These are phyloP conservation scores for Lophiotrema nucula DNA, from an alignment of 495 filamentous ascomycete species.

Conservation along the genomic window DNA sequence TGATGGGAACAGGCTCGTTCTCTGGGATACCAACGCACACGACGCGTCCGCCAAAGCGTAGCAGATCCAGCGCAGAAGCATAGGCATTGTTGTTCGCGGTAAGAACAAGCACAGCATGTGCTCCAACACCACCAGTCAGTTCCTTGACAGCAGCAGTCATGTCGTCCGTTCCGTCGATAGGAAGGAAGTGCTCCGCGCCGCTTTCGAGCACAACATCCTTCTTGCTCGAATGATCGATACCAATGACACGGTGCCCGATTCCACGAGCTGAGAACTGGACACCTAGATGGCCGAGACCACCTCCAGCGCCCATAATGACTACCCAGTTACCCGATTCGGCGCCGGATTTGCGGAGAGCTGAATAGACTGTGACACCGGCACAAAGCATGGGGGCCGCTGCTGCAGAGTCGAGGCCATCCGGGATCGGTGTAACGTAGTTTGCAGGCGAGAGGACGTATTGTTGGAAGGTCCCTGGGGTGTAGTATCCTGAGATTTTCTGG, in stretches of 20 bases:
- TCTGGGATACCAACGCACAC: slow-evolving; percentile 71
- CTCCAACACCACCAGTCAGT: slow-evolving; percentile 62
- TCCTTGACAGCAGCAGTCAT: slow-evolving; percentile 55
- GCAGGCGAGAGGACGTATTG: slow-evolving; percentile 66
- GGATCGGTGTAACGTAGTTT: slow-evolving; percentile 67
- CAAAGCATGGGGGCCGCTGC: slow-evolving; percentile 33
- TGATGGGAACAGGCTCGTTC: slow-evolving; percentile 57
- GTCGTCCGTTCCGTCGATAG: slow-evolving; percentile 54
- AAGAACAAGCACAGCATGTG: slow-evolving; percentile 62
- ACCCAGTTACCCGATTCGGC: slow-evolving; percentile 63
- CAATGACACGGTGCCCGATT: slow-evolving; percentile 68
- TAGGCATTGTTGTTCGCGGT: slow-evolving; percentile 68
- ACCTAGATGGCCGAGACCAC: slow-evolving; percentile 65
- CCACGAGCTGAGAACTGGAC: slow-evolving; percentile 61
- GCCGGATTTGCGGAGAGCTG: slow-evolving; percentile 52
- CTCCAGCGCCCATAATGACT: slow-evolving; percentile 63
- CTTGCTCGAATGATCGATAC: slow-evolving; percentile 66
- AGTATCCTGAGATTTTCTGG: slow-evolving; percentile 45
- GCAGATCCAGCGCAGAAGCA: slow-evolving; percentile 55
- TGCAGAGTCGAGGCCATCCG: slow-evolving; percentile 49
- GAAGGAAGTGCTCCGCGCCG: slow-evolving; percentile 69
- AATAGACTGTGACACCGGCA: slow-evolving; percentile 44
- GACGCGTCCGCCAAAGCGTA: slow-evolving; percentile 62
- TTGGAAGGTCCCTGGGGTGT: slow-evolving; percentile 68
- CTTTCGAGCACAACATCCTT: slow-evolving; percentile 56